Conservation (phyloP, 2,329 filamentous ascomycete genomes). For the Microsporum canis region DNA sequence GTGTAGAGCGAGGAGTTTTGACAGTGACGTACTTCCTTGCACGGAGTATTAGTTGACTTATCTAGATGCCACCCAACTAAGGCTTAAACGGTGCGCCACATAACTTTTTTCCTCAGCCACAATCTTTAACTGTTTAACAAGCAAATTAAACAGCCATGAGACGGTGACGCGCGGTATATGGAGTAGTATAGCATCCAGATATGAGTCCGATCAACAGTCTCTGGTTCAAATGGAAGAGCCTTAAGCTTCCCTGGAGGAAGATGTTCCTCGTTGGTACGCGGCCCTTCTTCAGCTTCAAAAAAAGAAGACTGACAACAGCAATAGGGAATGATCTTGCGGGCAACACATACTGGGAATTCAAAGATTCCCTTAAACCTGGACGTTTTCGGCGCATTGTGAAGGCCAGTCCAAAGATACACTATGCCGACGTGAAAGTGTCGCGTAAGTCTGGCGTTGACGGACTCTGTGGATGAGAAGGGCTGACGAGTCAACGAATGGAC, state of each 20-base stretch:
- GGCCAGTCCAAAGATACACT: constrained; percentile 42
- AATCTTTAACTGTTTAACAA: constrained; percentile 3
- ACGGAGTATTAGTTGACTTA: not conserved
- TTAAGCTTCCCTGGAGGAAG: constrained; percentile 51
- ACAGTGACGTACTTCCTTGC: not conserved
- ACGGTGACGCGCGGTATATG: not conserved
- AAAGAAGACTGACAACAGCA: not conserved
- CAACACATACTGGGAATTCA: constrained; percentile 59
- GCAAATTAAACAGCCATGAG: not conserved
- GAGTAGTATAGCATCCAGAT: constrained; percentile 2
- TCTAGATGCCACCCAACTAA: not conserved
- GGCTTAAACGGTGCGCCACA: not conserved
- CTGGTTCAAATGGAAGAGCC: constrained; percentile 53
- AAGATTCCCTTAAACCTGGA: constrained; percentile 43
- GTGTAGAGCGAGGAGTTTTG: not conserved
- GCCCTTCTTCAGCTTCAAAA: not conserved
- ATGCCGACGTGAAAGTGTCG: constrained; percentile 49
- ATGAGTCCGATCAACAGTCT: constrained; percentile 32
- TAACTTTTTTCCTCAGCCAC: constrained; percentile 5
- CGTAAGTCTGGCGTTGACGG: constrained; percentile 31
- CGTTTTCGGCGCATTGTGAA: constrained; percentile 50
- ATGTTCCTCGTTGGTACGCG: constrained; percentile 46
- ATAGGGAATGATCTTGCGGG: constrained; percentile 50
- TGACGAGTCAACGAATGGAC: constrained; percentile 6
- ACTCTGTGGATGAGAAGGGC: not conserved